A percentile compares a stretch with the other conserved stretches of the same genome.
Conservation (phyloP, 192 early-diverging fungal genomes). For the Backusella parvicylindrica region DNA sequence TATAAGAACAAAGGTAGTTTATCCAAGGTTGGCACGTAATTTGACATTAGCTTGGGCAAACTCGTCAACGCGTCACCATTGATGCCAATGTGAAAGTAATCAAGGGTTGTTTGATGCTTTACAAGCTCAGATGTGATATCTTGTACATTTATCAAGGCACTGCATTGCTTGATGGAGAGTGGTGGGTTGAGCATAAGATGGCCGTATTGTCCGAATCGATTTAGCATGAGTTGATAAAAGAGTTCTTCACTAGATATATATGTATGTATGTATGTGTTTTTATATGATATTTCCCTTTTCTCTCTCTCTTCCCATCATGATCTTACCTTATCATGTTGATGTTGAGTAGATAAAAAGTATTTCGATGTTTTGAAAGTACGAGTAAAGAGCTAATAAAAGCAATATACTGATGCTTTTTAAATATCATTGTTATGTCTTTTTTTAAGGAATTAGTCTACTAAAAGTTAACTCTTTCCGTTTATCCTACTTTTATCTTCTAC, state of each 20-base stretch:
- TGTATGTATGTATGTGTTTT: neutral
- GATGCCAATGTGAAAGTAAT: neutral
- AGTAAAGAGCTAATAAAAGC: neutral
- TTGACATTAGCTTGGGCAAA: neutral
- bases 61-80: neutral
- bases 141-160: neutral
- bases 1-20: conserved; percentile 2
- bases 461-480: neutral
- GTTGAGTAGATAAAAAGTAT: neutral
- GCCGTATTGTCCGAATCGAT: neutral
- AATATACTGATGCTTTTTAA: neutral
- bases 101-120: neutral
- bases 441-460: neutral
- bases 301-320: too few relatives aligned
- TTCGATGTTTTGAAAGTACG: neutral
- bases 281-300: neutral
- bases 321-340: neutral
- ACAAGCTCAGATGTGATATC: neutral
- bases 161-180: neutral
- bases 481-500: neutral
- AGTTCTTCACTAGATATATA: neutral
- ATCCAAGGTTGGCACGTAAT: neutral
- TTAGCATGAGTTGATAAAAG: conserved; percentile 5
- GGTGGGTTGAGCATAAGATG: neutral
- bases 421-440: neutral